These are phyloP conservation scores for Colletotrichum trifolii DNA, from an alignment of 2,329 filamentous ascomycete species.

Conservation along the genomic window DNA sequence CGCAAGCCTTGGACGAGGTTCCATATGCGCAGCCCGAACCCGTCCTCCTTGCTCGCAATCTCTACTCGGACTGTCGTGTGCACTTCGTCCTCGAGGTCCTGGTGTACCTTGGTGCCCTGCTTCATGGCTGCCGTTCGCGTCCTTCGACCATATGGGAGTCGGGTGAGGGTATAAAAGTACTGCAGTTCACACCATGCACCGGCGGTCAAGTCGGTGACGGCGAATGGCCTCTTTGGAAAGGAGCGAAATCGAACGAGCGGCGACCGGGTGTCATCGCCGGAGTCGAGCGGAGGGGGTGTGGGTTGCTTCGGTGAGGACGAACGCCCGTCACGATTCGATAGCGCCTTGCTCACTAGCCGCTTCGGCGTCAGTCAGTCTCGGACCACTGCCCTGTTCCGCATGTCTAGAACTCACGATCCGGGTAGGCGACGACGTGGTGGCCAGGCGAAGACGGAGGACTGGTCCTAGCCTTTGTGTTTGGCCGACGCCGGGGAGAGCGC, in stretches of 20 bases:
- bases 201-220: conserved; percentile 87
- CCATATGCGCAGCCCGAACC: conserved; percentile 86
- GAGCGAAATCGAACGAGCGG: conserved; percentile 84
- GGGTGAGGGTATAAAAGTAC: conserved; percentile 87
- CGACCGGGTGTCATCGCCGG: conserved; percentile 51
- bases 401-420: conserved; percentile 60
- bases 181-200: conserved; percentile 97
- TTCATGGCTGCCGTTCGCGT: conserved; percentile 85
- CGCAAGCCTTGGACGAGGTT: conserved; percentile 89
- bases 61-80: conserved; percentile 81
- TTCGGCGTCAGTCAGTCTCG: conserved; percentile 71
- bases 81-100: conserved; percentile 85
- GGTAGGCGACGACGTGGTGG: conserved; percentile 53
- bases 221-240: conserved; percentile 80
- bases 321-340: conserved; percentile 43
- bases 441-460: conserved; percentile 34
- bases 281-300: conserved; percentile 33
- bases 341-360: conserved; percentile 68
- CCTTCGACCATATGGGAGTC: conserved; percentile 76
- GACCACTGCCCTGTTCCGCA: conserved; percentile 22
- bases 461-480: conserved; percentile 28
- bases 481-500: conserved; percentile 13
- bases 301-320: conserved; percentile 32
- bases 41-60: conserved; percentile 80
- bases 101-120: conserved; percentile 81